Evolutionary conservation across 2,329 filamentous ascomycete genomes (phyloP).

Genomic region (Penicillium sp.): DNA sequence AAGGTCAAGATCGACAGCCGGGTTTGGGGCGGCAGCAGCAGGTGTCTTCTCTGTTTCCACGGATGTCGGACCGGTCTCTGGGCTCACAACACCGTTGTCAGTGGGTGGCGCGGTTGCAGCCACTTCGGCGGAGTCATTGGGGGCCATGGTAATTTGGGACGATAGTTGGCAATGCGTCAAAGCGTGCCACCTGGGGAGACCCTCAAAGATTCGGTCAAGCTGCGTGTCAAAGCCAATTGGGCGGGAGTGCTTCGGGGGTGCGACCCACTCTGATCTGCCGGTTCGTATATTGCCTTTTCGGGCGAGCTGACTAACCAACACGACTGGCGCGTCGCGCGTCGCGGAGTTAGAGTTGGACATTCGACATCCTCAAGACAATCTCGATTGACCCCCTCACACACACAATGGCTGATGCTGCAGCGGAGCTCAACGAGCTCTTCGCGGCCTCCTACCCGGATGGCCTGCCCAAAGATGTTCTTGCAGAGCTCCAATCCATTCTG

Average conservation of each 20-base stretch:
- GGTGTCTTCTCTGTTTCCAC: slow-evolving; percentile 12
- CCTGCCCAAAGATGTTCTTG: slow-evolving; percentile 76
- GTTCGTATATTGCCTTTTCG: slow-evolving; percentile 21
- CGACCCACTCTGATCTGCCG: slow-evolving; percentile 17
- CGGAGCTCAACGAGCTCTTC: slow-evolving; percentile 65
- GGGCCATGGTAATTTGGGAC: slow-evolving; percentile 11
- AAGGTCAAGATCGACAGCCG: slow-evolving; percentile 27
- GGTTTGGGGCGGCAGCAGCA: slow-evolving; percentile 7
- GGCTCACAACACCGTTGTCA: slow-evolving; percentile 16
- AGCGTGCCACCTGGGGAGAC: background rate
- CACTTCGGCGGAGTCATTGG: slow-evolving; percentile 14
- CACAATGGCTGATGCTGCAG: slow-evolving; percentile 55
- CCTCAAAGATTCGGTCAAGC: background rate
- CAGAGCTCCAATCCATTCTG: slow-evolving; percentile 84
- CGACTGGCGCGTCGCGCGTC: slow-evolving; percentile 22
- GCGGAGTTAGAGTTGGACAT: background rate
- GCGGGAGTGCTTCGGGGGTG: no score
- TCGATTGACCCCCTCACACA: background rate
- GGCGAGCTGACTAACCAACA: slow-evolving; percentile 26
- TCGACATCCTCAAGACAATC: slow-evolving; percentile 1
- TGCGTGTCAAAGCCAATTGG: background rate
- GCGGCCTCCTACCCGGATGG: slow-evolving; percentile 56
- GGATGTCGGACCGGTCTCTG: background rate
- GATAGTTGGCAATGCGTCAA: background rate
- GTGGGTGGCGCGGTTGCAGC: slow-evolving; percentile 6